These are phyloP conservation scores for Zygosaccharomyces pseudobailii DNA, from an alignment of 1,139 yeast genomes.

Conservation along the genomic window DNA sequence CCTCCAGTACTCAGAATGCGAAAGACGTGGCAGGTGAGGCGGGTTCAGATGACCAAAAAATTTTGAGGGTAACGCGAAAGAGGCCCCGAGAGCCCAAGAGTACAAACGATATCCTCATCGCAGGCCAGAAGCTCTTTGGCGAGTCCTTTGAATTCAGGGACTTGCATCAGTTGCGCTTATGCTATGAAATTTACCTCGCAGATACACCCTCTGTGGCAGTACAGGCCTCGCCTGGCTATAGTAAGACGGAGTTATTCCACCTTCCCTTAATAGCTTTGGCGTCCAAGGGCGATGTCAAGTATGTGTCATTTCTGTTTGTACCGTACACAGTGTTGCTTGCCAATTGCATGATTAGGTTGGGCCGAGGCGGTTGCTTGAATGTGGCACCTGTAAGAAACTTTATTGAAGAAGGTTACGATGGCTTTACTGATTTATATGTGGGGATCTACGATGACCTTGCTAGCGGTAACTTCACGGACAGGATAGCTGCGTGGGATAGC, in stretches of 20 bases:
- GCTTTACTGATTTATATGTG: not conserved
- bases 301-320: conserved; percentile 1
- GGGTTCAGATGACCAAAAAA: not conserved
- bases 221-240: not conserved
- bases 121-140: not conserved
- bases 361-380: too few relatives aligned
- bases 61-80: too few relatives aligned
- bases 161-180: not conserved
- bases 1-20: too few relatives aligned
- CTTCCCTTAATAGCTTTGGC: not conserved
- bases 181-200: not conserved
- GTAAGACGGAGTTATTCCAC: conserved; percentile 2
- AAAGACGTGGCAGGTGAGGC: not conserved
- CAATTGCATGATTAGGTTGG: too few relatives aligned
- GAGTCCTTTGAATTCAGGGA: not conserved
- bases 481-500: not conserved
- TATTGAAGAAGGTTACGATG: not conserved
- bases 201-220: not conserved
- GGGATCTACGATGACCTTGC: not conserved
- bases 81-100: not conserved
- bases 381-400: not conserved
- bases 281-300: not conserved
- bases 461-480: not conserved
- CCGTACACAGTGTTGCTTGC: too few relatives aligned
- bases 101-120: not conserved